Base-by-base conservation (phyloP, 106 monocot genomes). In the Apostasia ramifera region DNA sequence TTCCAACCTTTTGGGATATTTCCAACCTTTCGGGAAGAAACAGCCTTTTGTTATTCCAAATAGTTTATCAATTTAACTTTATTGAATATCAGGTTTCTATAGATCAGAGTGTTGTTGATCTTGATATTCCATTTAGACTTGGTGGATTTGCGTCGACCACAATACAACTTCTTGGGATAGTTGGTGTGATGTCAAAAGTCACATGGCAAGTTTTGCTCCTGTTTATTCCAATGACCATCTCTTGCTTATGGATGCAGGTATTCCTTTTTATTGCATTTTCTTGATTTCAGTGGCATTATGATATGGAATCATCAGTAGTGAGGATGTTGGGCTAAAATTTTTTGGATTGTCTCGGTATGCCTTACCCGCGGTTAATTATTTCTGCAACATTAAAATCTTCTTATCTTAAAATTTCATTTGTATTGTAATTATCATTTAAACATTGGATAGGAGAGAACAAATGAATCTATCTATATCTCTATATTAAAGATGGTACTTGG, bases 241-340 rank as follows among this genome's bases (percentile, higher is more conserved):
- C 86, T 81, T 92, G 97, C 87, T 71, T 84, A 71, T 97, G 92
- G 89, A 87, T 97, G 91, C 97, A 97, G 92, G 97, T 97, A 89
- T 67, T 50, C 63, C 8, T 15, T n/a, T 70, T 58, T 49, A 26
- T 26, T 26, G 2, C 8, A 43, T 8, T 10, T 39, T 44, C 4
- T 62, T 41, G 11, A 53, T 63, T 72, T 61, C 10, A 47, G n/a
- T 45, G 45, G 11, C 44, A 62, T 4, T 44, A 4, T 40, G n/a
- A 13, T 26, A 26, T 26, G 26, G 26, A 26, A 26, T 26, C 26
- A 26, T 26, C 26, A 26, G 26, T 26, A 26, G 26, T 0, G 26
- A 26, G 26, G 26, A 26, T 26, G 26, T 26, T 26, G 26, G 26
- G 26, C 26, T 26, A 26, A 26, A 26, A 0, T 26, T 26, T 26